phyloP scores from a whole-genome alignment of 2,329 filamentous ascomycete species.

The Aureobasidium sp. region DNA sequence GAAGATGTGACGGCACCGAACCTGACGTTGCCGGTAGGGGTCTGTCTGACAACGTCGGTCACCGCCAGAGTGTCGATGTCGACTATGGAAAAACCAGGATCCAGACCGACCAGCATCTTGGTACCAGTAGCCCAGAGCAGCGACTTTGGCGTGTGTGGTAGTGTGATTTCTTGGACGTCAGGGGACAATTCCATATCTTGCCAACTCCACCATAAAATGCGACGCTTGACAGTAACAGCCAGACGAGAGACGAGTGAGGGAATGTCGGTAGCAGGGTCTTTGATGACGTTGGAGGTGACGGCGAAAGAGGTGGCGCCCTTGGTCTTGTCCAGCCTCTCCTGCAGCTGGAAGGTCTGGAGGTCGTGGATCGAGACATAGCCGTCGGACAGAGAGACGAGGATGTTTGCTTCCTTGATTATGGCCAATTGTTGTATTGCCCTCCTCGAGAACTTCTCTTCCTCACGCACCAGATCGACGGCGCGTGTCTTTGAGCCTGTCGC shows the following conservation, averaged over 20 bases:
- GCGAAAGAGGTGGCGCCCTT: conserved; percentile 87
- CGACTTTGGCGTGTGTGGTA: conserved; percentile 78
- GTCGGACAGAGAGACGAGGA: conserved; percentile 85
- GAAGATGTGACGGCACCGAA: conserved; percentile 78
- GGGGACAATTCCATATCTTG: conserved; percentile 81
- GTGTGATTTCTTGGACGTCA: conserved; percentile 67
- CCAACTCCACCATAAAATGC: conserved; percentile 89
- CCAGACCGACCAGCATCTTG: conserved; percentile 83
- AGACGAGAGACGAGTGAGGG: conserved; percentile 87
- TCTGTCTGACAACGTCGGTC: conserved; percentile 72
- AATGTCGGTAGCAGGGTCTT: conserved; percentile 78
- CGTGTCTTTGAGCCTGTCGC: conserved; percentile 26
- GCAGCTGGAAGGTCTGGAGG: conserved; percentile 71
- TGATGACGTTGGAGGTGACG: conserved; percentile 90
- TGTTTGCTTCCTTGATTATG: conserved; percentile 89
- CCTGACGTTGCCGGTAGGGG: conserved; percentile 58
- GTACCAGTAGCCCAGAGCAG: conserved; percentile 87
- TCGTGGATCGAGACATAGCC: conserved; percentile 86
- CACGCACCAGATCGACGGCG: conserved; percentile 75
- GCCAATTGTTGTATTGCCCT: conserved; percentile 89
- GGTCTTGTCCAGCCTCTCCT: conserved; percentile 73
- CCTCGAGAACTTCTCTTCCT: conserved; percentile 89
- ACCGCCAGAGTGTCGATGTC: conserved; percentile 69
- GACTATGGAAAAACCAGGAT: conserved; percentile 82
- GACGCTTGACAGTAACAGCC: conserved; percentile 87